Base-by-base conservation (phyloP, 1,139 yeast species). In the Nadsonia starkeyi-henricii region DNA sequence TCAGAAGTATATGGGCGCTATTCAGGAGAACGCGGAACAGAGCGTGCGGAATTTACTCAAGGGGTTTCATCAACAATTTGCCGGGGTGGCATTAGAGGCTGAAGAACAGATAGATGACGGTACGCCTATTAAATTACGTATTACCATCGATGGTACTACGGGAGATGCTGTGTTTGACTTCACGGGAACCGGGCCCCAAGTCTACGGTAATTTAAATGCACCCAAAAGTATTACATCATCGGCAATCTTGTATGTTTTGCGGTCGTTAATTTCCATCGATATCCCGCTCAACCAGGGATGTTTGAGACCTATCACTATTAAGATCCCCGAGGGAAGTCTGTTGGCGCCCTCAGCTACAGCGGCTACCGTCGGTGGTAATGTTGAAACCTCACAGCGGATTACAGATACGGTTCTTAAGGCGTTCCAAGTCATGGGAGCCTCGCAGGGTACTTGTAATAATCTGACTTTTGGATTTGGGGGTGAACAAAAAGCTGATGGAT, bases 201-300 rank as follows among this genome's bases (percentile, higher is more conserved):
- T 76, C 44, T 77, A 77, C 56, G 81, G 82, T 20, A 77, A 77
- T 58, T 63, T 77, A 57, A 79, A 79, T 57, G 82, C 83, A 1
- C 85, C 82, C 1, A 73, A 72, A 51, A 88, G 95, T 0, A 83
- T 85, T 53, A 77, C 91, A 7, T 75, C 78, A 57, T 81, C 91
- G n/a, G 91, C 94, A 0, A 80, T 85, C 47, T 68, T 85, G 45
- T 85, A 85, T 62, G 86, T 85, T 46, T 67, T 85, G 54, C 69
- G 95, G 54, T 79, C 86, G 41, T 70, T 85, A 57, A 83, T 85
- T 41, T 75, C 81, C 50, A 79, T 80, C 47, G 85, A 83, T 57
- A 84, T 85, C 50, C 95, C 95, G 0, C 70, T 85, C 59, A 85
- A 85, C 58, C 88, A 85, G 58, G 95, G 95, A 7, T 85, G 94